phyloP scores from a whole-genome alignment of 495 filamentous ascomycete genomes.

The Penicillium subrubescens region DNA sequence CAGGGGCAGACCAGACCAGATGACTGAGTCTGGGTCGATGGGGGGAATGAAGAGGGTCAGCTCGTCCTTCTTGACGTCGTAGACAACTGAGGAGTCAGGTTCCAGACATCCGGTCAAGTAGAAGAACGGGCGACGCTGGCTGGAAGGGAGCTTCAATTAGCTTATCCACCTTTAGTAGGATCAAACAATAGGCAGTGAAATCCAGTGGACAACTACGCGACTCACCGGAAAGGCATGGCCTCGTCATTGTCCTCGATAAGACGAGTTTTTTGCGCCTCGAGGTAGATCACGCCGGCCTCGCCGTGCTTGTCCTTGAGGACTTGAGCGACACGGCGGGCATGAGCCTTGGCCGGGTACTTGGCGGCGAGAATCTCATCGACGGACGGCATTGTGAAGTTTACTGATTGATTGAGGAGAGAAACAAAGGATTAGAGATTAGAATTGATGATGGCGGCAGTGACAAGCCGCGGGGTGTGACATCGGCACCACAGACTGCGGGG shows the following conservation, averaged over 20 bases:
- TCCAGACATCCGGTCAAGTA: conserved; percentile 88
- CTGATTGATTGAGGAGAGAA: neutral
- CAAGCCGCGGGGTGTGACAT: neutral
- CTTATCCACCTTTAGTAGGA: neutral
- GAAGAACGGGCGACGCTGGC: conserved; percentile 90
- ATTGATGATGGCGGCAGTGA: neutral
- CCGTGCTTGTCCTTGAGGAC: conserved; percentile 55
- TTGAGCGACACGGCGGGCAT: conserved; percentile 79
- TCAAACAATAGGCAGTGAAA: conserved; percentile 12
- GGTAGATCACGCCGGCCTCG: conserved; percentile 61
- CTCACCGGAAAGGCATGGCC: conserved; percentile 72
- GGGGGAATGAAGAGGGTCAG: conserved; percentile 92
- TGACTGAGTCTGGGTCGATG: conserved; percentile 83
- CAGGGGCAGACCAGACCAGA: conserved; percentile 91
- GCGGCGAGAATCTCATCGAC: conserved; percentile 56
- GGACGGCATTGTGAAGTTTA: conserved; percentile 32
- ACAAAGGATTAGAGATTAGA: neutral
- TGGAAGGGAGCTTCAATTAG: conserved; percentile 17
- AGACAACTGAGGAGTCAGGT: conserved; percentile 79
- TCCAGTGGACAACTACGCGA: neutral
- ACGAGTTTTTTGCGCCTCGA: conserved; percentile 80
- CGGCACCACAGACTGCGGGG: neutral
- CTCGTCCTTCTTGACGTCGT: conserved; percentile 70
- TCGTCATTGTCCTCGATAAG: conserved; percentile 84
- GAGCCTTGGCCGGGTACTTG: conserved; percentile 95